Conservation (phyloP, 2,329 filamentous ascomycete species). For the Pseudogymnoascus sp. region DNA sequence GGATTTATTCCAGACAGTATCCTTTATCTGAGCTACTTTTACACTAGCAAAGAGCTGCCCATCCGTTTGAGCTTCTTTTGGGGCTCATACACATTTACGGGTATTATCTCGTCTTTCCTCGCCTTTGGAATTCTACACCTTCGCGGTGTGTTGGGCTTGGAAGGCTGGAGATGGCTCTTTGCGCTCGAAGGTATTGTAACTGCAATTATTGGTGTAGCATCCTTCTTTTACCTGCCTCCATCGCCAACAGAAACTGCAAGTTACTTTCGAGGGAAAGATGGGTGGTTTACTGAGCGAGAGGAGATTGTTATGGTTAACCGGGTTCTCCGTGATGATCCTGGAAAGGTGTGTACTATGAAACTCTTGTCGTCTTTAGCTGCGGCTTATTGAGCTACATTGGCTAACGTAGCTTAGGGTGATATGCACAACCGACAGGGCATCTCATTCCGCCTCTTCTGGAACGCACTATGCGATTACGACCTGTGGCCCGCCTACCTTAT, state of each 20-base stretch:
- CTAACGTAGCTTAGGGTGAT: constrained; percentile 43
- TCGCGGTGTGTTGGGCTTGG: constrained; percentile 43
- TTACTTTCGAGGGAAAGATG: constrained; percentile 47
- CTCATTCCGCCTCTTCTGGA: constrained; percentile 42
- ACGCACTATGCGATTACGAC: constrained; percentile 42
- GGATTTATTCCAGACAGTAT: constrained; percentile 57
- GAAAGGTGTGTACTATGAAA: constrained; percentile 30
- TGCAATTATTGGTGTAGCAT: constrained; percentile 42
- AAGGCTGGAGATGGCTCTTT: constrained; percentile 53
- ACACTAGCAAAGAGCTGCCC: constrained; percentile 58
- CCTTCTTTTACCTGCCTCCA: constrained; percentile 48
- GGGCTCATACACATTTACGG: constrained; percentile 45
- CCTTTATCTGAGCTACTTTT: constrained; percentile 63
- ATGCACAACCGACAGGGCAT: constrained; percentile 56
- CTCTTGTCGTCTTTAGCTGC: constrained; percentile 33
- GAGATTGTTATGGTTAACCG: constrained; percentile 61
- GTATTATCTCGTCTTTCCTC: constrained; percentile 47
- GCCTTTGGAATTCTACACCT: constrained; percentile 49
- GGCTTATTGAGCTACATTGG: constrained; percentile 42
- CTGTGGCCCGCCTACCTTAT: constrained; percentile 41
- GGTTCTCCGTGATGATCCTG: constrained; percentile 45
- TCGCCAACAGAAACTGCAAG: constrained; percentile 56
- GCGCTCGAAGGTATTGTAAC: constrained; percentile 38
- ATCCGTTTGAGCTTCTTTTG: constrained; percentile 61
- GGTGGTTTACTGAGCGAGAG: constrained; percentile 56